Evolutionary conservation across 2,329 filamentous ascomycete species (phyloP).

Genomic region (Pezicula rhizophila): DNA sequence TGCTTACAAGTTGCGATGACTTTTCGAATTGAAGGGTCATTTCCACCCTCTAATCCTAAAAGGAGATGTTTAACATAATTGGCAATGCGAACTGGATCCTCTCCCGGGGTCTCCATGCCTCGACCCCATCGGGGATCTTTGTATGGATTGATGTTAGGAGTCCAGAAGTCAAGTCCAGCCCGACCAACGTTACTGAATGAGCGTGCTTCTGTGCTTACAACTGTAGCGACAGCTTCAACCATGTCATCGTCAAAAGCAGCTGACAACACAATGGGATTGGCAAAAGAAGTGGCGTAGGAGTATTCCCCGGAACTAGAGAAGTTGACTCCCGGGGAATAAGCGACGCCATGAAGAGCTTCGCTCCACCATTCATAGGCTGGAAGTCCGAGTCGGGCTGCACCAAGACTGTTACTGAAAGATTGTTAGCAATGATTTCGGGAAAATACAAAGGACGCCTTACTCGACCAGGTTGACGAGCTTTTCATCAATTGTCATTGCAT

Average conservation of each 20-base stretch:
- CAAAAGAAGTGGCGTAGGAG: constrained; percentile 58
- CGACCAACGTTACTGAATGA: constrained; percentile 57
- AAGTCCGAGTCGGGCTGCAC: constrained; percentile 16
- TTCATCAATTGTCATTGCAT: background rate
- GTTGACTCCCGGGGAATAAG: constrained; percentile 44
- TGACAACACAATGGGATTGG: constrained; percentile 55
- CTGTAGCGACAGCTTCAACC: constrained; percentile 48
- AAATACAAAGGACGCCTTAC: constrained; percentile 4
- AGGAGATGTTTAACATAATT: constrained; percentile 47
- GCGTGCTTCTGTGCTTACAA: constrained; percentile 54
- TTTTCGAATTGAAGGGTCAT: constrained; percentile 32
- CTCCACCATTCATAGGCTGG: constrained; percentile 54
- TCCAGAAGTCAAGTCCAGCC: constrained; percentile 54
- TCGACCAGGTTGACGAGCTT: constrained; percentile 2
- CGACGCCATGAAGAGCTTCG: constrained; percentile 58
- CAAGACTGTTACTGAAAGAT: constrained; percentile 9
- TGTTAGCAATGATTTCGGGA: constrained; percentile 11
- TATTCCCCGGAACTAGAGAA: constrained; percentile 48
- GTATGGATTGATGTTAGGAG: constrained; percentile 63
- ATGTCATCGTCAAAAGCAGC: constrained; percentile 60
- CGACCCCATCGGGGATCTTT: constrained; percentile 58
- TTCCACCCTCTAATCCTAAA: constrained; percentile 43
- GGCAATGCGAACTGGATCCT: constrained; percentile 43
- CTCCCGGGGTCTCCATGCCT: constrained; percentile 53
- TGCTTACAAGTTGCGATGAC: constrained; percentile 53